Conservation (phyloP, 495 filamentous ascomycete genomes). For the Tuber melanosporum region DNA sequence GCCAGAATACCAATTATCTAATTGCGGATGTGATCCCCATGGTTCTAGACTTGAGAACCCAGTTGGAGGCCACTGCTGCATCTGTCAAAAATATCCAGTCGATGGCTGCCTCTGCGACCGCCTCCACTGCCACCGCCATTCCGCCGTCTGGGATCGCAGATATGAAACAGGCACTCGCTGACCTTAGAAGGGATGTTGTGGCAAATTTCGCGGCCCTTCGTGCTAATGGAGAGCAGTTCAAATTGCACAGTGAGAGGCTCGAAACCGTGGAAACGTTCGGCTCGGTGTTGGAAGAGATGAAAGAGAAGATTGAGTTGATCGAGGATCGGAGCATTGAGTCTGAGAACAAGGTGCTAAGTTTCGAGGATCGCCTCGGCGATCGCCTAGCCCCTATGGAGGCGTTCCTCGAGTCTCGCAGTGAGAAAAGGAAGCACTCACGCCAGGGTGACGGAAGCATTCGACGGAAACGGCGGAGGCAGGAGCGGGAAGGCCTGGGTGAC, state of each 20-base stretch:
- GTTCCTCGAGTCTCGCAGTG: slow-evolving; percentile 4
- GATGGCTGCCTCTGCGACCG: background rate
- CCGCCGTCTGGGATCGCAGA: background rate
- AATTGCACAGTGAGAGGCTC: slow-evolving; percentile 26
- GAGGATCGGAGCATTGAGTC: slow-evolving; percentile 29
- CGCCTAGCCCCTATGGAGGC: slow-evolving; percentile 26
- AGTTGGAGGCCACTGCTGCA: background rate
- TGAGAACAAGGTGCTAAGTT: slow-evolving; percentile 25
- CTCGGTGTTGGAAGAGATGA: slow-evolving; percentile 29
- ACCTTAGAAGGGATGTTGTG: background rate
- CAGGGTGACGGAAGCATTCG: background rate
- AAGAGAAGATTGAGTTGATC: slow-evolving; percentile 29
- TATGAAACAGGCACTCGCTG: background rate
- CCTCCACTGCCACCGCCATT: background rate
- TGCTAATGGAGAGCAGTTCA: slow-evolving; percentile 2
- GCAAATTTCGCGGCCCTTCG: background rate
- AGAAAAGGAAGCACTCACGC: slow-evolving; percentile 24
- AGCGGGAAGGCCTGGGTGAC: background rate
- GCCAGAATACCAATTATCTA: slow-evolving; percentile 3
- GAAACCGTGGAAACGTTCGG: slow-evolving; percentile 34
- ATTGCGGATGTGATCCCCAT: background rate
- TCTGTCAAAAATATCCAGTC: background rate
- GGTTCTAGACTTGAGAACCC: background rate
- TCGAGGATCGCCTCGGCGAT: slow-evolving; percentile 32
- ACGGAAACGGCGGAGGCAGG: slow-evolving; percentile 6